These are phyloP conservation scores for Cercospora zeae-maydis DNA, from an alignment of 2,329 filamentous ascomycete genomes.

Conservation along the genomic window DNA sequence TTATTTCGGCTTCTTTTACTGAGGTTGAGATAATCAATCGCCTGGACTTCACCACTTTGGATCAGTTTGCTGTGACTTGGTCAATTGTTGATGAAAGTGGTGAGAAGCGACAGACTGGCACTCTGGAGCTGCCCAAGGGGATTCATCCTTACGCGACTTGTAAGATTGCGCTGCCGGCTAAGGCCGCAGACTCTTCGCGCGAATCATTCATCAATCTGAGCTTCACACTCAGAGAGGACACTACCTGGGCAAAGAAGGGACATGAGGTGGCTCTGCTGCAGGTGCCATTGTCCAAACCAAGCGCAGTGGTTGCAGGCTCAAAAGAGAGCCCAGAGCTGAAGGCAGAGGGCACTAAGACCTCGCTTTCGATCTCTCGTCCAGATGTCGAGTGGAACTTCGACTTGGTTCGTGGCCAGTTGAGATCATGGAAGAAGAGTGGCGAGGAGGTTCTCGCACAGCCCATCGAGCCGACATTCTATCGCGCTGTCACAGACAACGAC, in stretches of 20 bases:
- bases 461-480: conserved; percentile 50
- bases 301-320: neutral
- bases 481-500: conserved; percentile 65
- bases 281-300: conserved; percentile 23
- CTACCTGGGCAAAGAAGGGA: conserved; percentile 34
- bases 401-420: conserved; percentile 22
- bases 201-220: conserved; percentile 27
- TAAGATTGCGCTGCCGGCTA: conserved; percentile 20
- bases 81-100: conserved; percentile 21
- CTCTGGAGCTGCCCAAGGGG: conserved; percentile 14
- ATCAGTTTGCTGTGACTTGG: conserved; percentile 34
- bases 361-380: conserved; percentile 10
- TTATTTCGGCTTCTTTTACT: conserved; percentile 19
- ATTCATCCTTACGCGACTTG: conserved; percentile 21
- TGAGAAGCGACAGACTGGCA: neutral
- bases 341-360: conserved; percentile 5
- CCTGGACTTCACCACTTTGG: conserved; percentile 37
- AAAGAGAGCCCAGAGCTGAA: neutral
- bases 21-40: conserved; percentile 28
- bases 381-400: conserved; percentile 23
- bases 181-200: neutral
- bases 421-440: conserved; percentile 28
- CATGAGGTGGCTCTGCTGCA: conserved; percentile 40
- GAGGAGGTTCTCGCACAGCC: conserved; percentile 22
- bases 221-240: conserved; percentile 37